Evolutionary conservation across 192 early-diverging fungal genomes (phyloP).

Genomic region (Coemansia sp.): DNA sequence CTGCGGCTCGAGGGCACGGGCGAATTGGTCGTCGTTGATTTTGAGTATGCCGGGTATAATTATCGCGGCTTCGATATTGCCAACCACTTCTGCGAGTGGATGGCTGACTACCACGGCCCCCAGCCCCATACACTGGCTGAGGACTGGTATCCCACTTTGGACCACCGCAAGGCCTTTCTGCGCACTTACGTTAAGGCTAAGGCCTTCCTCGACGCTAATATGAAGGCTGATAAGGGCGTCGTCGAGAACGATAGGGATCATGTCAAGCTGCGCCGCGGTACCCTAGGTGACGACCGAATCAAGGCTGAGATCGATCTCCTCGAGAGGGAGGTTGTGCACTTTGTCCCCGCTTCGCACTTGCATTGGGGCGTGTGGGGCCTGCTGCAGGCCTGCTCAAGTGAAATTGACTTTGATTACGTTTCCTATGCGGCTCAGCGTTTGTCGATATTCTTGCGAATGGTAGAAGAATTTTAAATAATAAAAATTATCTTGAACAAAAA

Average conservation of each 20-base stretch:
- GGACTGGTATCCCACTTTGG: constrained; percentile 56
- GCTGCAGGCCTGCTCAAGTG: constrained; percentile 69
- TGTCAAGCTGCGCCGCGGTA: constrained; percentile 18
- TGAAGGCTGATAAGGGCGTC: constrained; percentile 23
- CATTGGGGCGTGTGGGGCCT: constrained; percentile 84
- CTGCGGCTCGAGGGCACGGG: constrained; percentile 60
- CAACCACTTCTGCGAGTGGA: constrained; percentile 88
- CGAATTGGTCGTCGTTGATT: constrained; percentile 76
- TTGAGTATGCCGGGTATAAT: constrained; percentile 82
- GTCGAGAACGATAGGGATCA: constrained; percentile 25
- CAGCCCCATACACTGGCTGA: constrained; percentile 54
- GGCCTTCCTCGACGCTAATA: constrained; percentile 40
- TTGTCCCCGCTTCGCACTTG: constrained; percentile 57
- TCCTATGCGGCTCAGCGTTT: constrained; percentile 64
- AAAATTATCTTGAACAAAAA: no score
- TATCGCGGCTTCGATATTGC: constrained; percentile 77
- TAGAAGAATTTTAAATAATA: constrained; percentile 9
- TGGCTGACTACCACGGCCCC: constrained; percentile 70
- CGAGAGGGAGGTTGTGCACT: constrained; percentile 32
- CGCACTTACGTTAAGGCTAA: constrained; percentile 65
- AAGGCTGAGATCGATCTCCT: constrained; percentile 19
- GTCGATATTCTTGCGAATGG: constrained; percentile 41
- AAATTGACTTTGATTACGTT: constrained; percentile 79
- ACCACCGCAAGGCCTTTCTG: constrained; percentile 62
- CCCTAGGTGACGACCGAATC: constrained; percentile 17